These are phyloP conservation scores for Metarhizium robertsii DNA, from an alignment of 2,329 filamentous ascomycete genomes.

Conservation along the genomic window DNA sequence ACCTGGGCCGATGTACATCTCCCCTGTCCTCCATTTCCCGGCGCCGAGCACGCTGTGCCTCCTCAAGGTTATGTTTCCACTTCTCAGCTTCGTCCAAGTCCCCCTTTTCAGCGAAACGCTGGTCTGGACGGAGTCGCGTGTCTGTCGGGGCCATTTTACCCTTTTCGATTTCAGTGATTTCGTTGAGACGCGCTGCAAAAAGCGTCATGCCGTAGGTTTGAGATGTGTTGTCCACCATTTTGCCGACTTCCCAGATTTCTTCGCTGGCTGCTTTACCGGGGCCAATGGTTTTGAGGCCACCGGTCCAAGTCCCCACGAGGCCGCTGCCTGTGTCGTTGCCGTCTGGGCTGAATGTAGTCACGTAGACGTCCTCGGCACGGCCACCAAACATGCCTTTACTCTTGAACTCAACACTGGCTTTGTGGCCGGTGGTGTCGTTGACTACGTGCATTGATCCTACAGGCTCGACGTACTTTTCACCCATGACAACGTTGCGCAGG, in stretches of 20 bases:
- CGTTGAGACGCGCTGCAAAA: slow-evolving; percentile 81
- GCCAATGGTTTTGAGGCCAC: slow-evolving; percentile 55
- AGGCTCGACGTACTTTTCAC: slow-evolving; percentile 96
- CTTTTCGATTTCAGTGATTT: slow-evolving; percentile 73
- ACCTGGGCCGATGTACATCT: slow-evolving; percentile 64
- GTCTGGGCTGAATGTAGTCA: slow-evolving; percentile 60
- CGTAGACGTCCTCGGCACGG: slow-evolving; percentile 77
- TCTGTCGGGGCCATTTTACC: slow-evolving; percentile 72
- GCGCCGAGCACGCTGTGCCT: slow-evolving; percentile 68
- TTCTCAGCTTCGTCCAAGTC: slow-evolving; percentile 75
- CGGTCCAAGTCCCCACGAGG: slow-evolving; percentile 78
- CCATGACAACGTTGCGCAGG: slow-evolving; percentile 90
- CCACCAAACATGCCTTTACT: slow-evolving; percentile 96
- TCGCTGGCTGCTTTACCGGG: slow-evolving; percentile 51
- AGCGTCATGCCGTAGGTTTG: slow-evolving; percentile 81
- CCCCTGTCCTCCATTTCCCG: slow-evolving; percentile 67
- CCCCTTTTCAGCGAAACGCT: slow-evolving; percentile 73
- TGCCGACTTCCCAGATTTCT: slow-evolving; percentile 70
- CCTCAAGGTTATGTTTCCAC: slow-evolving; percentile 75
- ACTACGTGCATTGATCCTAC: slow-evolving; percentile 80
- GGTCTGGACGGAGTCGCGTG: slow-evolving; percentile 75
- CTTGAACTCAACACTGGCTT: slow-evolving; percentile 84
- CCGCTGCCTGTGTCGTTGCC: slow-evolving; percentile 58
- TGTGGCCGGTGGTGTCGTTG: slow-evolving; percentile 76
- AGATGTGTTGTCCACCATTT: slow-evolving; percentile 67